phyloP scores from a whole-genome alignment of 805 yeast genomes.

The Candida orba region DNA sequence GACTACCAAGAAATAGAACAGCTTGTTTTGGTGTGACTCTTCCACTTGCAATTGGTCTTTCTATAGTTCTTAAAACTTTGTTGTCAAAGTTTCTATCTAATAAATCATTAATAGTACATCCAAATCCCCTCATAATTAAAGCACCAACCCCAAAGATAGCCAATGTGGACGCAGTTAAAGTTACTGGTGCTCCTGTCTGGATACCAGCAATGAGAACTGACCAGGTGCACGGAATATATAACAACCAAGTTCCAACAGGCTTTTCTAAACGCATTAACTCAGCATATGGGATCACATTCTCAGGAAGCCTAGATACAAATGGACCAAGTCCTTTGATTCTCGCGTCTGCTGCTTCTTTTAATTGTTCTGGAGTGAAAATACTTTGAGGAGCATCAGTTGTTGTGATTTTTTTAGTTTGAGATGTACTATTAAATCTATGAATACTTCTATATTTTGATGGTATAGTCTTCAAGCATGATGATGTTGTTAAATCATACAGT shows the following conservation, averaged over 20 bases:
- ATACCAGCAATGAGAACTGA: conserved; percentile 86
- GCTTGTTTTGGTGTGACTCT: conserved; percentile 71
- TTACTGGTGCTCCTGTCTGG: conserved; percentile 59
- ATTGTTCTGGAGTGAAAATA: conserved; percentile 13
- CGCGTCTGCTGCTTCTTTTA: conserved; percentile 32
- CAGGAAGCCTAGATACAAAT: conserved; percentile 58
- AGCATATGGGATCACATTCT: conserved; percentile 77
- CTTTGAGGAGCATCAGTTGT: not conserved
- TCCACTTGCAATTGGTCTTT: conserved; percentile 90
- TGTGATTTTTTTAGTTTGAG: not conserved
- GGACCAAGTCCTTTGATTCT: conserved; percentile 37
- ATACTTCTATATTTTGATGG: too few relatives aligned
- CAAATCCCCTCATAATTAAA: conserved; percentile 92
- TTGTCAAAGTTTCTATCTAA: conserved; percentile 77
- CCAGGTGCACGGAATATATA: conserved; percentile 87
- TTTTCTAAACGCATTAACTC: conserved; percentile 87
- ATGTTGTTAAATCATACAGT: too few relatives aligned
- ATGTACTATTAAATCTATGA: not conserved
- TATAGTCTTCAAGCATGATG: too few relatives aligned
- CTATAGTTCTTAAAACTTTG: conserved; percentile 81
- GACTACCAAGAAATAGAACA: conserved; percentile 59
- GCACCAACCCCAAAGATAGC: conserved; percentile 79
- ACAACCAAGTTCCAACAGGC: conserved; percentile 90
- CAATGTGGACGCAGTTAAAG: conserved; percentile 53
- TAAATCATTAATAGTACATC: conserved; percentile 91